Percentiles rank a stretch among this genome's conserved stretches.
These are phyloP conservation scores for Heliamphora pulchella DNA, from an alignment of 179 eudicot species.

Conservation along the genomic window DNA sequence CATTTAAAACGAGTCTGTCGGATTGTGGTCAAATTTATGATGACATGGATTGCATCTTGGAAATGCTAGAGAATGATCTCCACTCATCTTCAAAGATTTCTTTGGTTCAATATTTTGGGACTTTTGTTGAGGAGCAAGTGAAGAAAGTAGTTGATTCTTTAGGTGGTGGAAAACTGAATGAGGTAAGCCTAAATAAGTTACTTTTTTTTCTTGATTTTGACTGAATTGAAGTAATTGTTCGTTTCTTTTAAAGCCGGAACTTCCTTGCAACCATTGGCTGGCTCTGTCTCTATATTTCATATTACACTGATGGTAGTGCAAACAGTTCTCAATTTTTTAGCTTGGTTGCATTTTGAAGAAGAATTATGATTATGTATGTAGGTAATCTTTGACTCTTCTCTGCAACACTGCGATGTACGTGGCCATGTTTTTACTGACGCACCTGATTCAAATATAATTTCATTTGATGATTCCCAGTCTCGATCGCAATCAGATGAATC, in stretches of 20 bases:
- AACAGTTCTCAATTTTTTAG: not conserved
- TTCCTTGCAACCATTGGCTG: not conserved
- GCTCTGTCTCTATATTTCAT: not conserved
- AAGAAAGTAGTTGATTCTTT: conserved; percentile 23
- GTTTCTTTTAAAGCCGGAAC: not conserved
- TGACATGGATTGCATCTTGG: conserved; percentile 34
- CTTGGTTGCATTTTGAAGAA: not conserved
- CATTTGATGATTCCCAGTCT: conserved; percentile 23
- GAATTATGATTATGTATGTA: conserved; percentile 20
- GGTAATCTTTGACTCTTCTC: conserved; percentile 34
- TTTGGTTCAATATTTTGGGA: conserved; percentile 33
- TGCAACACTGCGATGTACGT: conserved; percentile 16
- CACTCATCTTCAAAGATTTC: conserved; percentile 44
- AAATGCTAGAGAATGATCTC: conserved; percentile 50
- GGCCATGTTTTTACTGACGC: conserved; percentile 17
- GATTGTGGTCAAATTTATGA: conserved; percentile 14
- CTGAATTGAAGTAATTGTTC: conserved; percentile 1
- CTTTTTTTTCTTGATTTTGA: not conserved
- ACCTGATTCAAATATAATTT: conserved; percentile 15
- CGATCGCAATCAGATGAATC: conserved; percentile 20
- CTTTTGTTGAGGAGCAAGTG: conserved; percentile 49
- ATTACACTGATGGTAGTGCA: not conserved
- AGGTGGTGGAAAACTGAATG: conserved; percentile 23
- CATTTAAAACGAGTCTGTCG: conserved; percentile 2
- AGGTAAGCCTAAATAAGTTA: conserved; percentile 38